A percentile compares a stretch with the other conserved stretches of the same genome.
phyloP scores from a whole-genome alignment of 2,329 filamentous ascomycete species.

The Aspergillus fructus region DNA sequence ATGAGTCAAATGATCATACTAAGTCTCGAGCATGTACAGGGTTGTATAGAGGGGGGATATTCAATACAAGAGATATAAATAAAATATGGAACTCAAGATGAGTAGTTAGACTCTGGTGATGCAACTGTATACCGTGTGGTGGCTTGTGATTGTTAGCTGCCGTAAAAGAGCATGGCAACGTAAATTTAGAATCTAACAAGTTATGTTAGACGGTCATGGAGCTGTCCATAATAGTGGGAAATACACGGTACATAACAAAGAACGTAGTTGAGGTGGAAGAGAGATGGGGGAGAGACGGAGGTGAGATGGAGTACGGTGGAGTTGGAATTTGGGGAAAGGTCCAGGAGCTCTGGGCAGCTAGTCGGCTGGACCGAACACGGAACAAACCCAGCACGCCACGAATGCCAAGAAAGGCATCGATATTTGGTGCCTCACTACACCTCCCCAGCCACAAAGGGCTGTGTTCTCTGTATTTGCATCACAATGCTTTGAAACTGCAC shows the following conservation, averaged over 20 bases:
- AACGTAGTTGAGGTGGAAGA: background rate
- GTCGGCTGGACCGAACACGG: no score
- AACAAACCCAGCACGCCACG: background rate
- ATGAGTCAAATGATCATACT: background rate
- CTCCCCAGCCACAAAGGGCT: conserved; percentile 16
- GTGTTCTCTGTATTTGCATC: conserved; percentile 20
- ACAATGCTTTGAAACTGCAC: background rate
- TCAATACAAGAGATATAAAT: background rate
- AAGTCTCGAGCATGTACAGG: background rate
- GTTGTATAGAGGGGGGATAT: background rate
- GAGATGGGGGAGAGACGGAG: background rate
- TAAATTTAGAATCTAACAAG: background rate
- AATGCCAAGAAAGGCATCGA: conserved; percentile 9
- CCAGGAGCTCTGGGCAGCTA: background rate
- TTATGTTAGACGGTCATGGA: background rate
- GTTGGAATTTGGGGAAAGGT: background rate
- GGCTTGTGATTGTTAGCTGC: background rate
- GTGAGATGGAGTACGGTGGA: background rate
- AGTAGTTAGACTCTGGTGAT: background rate
- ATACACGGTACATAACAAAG: background rate
- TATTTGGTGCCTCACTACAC: conserved; percentile 12
- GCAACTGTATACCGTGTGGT: background rate
- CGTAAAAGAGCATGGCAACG: background rate
- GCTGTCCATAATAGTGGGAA: background rate
- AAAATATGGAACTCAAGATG: background rate